These are phyloP conservation scores for Aspergillus mulundensis DNA, from an alignment of 495 filamentous ascomycete species.

Conservation along the genomic window DNA sequence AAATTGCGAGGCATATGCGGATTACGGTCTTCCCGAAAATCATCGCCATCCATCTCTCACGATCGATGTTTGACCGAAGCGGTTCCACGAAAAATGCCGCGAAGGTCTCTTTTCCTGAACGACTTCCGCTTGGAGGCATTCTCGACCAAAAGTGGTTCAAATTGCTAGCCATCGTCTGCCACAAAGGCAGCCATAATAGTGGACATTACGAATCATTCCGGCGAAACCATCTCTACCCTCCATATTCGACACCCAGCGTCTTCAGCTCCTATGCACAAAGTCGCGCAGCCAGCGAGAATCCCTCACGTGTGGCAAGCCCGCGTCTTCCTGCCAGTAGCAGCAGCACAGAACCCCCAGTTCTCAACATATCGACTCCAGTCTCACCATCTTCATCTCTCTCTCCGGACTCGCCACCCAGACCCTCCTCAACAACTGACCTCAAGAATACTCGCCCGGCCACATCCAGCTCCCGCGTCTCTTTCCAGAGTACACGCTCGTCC, in stretches of 20 bases:
- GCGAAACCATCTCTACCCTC: conserved; percentile 70
- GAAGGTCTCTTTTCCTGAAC: conserved; percentile 88
- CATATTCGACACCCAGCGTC: conserved; percentile 75
- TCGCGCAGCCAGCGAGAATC: conserved; percentile 45
- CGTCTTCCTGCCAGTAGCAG: conserved; percentile 27
- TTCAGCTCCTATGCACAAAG: conserved; percentile 69
- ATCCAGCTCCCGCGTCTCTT: conserved; percentile 34
- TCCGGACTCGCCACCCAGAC: conserved; percentile 8
- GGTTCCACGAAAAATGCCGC: conserved; percentile 88
- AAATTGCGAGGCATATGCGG: conserved; percentile 79
- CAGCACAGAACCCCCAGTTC: conserved; percentile 25
- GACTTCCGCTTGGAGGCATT: conserved; percentile 73
- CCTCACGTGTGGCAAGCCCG: conserved; percentile 43
- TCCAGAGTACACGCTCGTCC: conserved; percentile 32
- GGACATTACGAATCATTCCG: conserved; percentile 98
- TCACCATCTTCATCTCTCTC: conserved; percentile 39
- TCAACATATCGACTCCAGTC: conserved; percentile 32
- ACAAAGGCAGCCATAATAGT: conserved; percentile 93
- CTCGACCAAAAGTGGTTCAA: conserved; percentile 75
- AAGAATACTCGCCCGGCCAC: conserved; percentile 31
- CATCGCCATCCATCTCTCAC: conserved; percentile 84
- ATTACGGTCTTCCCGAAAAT: conserved; percentile 84
- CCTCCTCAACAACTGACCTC: conserved; percentile 13
- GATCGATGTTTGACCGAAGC: conserved; percentile 80
- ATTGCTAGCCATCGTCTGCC: conserved; percentile 81